These are phyloP conservation scores for Eimeria zaria DNA, from an alignment of 169 alveolate genomes.

Conservation along the genomic window DNA sequence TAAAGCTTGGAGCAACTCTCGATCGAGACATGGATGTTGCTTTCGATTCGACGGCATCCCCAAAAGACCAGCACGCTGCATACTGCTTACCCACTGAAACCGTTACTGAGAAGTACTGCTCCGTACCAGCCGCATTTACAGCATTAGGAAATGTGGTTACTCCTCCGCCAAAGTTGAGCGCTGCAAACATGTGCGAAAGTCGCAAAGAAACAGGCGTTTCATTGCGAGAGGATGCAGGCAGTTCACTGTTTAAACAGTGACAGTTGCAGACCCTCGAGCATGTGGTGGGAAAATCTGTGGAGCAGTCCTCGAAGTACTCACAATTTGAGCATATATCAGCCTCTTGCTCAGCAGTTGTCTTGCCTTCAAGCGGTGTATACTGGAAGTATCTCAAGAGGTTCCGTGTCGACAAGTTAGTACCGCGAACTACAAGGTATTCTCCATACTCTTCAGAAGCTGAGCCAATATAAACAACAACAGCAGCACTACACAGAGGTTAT, in stretches of 20 bases:
- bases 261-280: not conserved
- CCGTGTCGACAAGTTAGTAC: slow-evolving; percentile 60
- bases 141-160: slow-evolving; percentile 51
- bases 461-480: not conserved
- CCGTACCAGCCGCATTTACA: slow-evolving; percentile 61
- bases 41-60: slow-evolving; percentile 24
- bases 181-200: slow-evolving; percentile 14
- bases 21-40: slow-evolving; percentile 51
- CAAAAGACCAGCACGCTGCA: slow-evolving; percentile 81
- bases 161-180: not conserved
- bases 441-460: slow-evolving; percentile 68
- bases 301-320: slow-evolving; percentile 1
- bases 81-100: slow-evolving; percentile 72
- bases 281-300: not conserved
- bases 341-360: slow-evolving; percentile 33
- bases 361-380: not conserved
- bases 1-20: slow-evolving; percentile 12
- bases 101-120: slow-evolving; percentile 23
- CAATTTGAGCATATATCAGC: slow-evolving; percentile 61
- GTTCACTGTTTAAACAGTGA: not conserved
- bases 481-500: not conserved
- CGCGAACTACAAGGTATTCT: slow-evolving; percentile 72
- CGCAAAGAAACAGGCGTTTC: not conserved
- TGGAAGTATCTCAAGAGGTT: slow-evolving; percentile 64
- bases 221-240: not conserved